These are phyloP conservation scores for Filosporella fistucella DNA, from an alignment of 495 filamentous ascomycete genomes.

Conservation along the genomic window DNA sequence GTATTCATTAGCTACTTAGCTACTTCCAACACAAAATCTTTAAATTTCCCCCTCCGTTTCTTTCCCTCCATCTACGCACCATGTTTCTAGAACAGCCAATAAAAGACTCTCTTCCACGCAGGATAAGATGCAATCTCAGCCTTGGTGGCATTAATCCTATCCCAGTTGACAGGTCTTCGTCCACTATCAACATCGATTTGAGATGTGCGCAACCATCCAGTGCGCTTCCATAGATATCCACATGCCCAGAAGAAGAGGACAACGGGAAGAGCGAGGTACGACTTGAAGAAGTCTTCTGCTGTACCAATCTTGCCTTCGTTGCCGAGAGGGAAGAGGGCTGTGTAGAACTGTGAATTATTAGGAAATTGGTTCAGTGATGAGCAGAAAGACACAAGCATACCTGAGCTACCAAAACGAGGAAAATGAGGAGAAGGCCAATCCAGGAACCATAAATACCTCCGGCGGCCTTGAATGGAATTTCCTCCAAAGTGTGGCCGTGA, in stretches of 20 bases:
- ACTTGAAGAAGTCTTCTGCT: slow-evolving; percentile 53
- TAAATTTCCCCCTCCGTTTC: no score
- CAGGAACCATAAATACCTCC: slow-evolving; percentile 60
- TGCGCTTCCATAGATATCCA: slow-evolving; percentile 59
- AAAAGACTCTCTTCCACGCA: slow-evolving; percentile 41
- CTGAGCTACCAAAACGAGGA: slow-evolving; percentile 56
- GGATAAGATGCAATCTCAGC: slow-evolving; percentile 41
- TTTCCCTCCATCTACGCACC: no score
- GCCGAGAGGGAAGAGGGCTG: slow-evolving; percentile 47
- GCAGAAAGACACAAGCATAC: slow-evolving; percentile 38
- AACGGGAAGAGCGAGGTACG: slow-evolving; percentile 57
- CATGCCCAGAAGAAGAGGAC: slow-evolving; percentile 44
- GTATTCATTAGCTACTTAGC: no score
- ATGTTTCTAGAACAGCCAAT: slow-evolving; percentile 44
- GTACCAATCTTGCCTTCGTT: slow-evolving; percentile 23
- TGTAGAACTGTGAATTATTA: slow-evolving; percentile 37
- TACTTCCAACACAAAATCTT: no score
- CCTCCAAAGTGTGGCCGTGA: slow-evolving; percentile 47
- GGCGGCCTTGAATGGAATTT: slow-evolving; percentile 41
- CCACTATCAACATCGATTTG: slow-evolving; percentile 63
- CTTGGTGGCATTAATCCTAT: slow-evolving; percentile 43
- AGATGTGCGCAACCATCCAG: slow-evolving; percentile 44
- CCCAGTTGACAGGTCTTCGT: slow-evolving; percentile 53
- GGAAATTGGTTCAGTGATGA: slow-evolving; percentile 42
- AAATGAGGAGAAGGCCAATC: slow-evolving; percentile 52